Conservation (phyloP, 306 rosid genomes). For the Astragalus glycyphyllos region DNA sequence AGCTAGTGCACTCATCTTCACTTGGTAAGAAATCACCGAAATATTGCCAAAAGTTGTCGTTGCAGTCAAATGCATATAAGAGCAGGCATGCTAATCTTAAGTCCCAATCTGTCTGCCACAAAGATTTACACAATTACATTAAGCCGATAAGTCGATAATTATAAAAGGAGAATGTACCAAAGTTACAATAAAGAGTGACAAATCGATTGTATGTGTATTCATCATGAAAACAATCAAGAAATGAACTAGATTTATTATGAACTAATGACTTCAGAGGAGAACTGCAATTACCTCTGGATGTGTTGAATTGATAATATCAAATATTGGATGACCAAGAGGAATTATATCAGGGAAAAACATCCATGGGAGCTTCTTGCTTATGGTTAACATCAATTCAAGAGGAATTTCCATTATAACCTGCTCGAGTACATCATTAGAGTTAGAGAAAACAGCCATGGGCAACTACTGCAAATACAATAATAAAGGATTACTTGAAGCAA, state of each 20-base stretch:
- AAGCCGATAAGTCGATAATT: slow-evolving; percentile 17
- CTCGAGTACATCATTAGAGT: slow-evolving; percentile 39
- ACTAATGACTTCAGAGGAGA: slow-evolving; percentile 24
- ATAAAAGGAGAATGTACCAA: slow-evolving; percentile 9
- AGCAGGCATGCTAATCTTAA: slow-evolving; percentile 94
- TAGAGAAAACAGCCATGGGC: slow-evolving; percentile 41
- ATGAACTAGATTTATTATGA: slow-evolving; percentile 9
- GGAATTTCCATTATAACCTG: slow-evolving; percentile 99
- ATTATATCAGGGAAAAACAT: slow-evolving; percentile 96
- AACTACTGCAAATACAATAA: no score
- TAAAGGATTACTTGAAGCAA: no score
- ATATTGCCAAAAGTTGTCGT: slow-evolving; percentile 92
- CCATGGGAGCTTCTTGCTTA: slow-evolving; percentile 92
- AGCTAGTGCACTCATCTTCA: slow-evolving; percentile 85
- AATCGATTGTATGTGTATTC: background rate
- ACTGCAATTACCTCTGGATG: slow-evolving; percentile 79
- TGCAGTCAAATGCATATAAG: slow-evolving; percentile 73
- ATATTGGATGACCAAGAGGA: slow-evolving; percentile 94
- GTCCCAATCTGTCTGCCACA: slow-evolving; percentile 98
- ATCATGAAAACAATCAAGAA: slow-evolving; percentile 28
- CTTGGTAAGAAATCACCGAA: slow-evolving; percentile 93
- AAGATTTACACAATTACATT: slow-evolving; percentile 47
- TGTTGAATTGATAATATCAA: slow-evolving; percentile 91
- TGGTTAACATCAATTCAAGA: slow-evolving; percentile 84
- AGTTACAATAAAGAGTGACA: background rate